phyloP scores from a whole-genome alignment of 108 stramenopile species.

The Conticribra guillardii region DNA sequence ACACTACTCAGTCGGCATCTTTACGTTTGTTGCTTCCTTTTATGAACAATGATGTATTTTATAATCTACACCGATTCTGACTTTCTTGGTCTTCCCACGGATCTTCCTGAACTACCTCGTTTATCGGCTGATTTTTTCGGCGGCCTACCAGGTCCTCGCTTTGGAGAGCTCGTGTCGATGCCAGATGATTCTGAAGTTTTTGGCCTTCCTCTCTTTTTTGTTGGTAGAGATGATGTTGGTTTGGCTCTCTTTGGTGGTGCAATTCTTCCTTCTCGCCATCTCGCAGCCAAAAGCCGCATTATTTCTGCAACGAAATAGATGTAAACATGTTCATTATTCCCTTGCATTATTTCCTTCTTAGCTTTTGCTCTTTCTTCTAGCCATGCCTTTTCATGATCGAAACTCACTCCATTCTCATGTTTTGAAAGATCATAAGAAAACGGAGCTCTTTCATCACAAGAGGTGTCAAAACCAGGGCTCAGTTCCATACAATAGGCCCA shows the following conservation, averaged over 20 bases:
- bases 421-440: conserved; percentile 1
- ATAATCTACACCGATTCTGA: too few species aligned
- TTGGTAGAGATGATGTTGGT: background rate
- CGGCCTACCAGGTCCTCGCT: too few species aligned
- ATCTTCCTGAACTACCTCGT: too few species aligned
- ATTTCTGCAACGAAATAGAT: conserved; percentile 45
- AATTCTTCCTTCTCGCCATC: conserved; percentile 22
- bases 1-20: background rate
- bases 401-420: conserved; percentile 1
- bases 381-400: conserved; percentile 29
- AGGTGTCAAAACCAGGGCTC: conserved; percentile 1
- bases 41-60: too few species aligned
- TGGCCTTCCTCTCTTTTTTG: background rate
- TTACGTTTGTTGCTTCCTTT: too few species aligned
- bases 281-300: conserved; percentile 42
- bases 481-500: conserved; percentile 45
- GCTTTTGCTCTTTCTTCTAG: background rate
- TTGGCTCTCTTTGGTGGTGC: background rate
- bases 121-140: too few species aligned
- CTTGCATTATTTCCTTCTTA: background rate
- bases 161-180: too few species aligned
- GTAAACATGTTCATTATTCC: conserved; percentile 1
- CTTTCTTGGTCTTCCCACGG: background rate
- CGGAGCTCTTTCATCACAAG: background rate
- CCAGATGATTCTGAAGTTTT: background rate